Evolutionary conservation across 2,329 filamentous ascomycete genomes (phyloP), one percentile per base, ranked within the genome.

Genomic region (Huntiella abstrusa): DNA sequence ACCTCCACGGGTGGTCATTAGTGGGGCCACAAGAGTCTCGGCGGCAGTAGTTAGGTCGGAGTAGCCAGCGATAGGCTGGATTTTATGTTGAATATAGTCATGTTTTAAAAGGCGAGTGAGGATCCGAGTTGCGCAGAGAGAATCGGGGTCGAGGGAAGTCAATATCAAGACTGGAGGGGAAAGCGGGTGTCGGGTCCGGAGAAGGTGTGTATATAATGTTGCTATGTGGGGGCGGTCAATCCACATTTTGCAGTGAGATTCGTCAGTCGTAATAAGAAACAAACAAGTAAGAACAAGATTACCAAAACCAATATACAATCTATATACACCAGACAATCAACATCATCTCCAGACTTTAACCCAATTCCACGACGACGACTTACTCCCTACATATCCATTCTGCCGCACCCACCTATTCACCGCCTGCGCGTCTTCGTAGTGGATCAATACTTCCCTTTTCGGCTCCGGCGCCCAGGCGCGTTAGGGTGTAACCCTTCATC

Each of bases 41-140:
- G 87, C 87, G 16, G 80, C 80, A 54, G 76, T 78, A 57, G 83
- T 73, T 41, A 98, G 74, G 60, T 96, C 91, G 53, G 76, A 79
- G 75, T 95, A 96, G 47, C 91, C 91, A 15, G 84, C 77, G 46
- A 98, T 80, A 1, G 91, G 91, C 57, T 95, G 84, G 57, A 96
- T 94, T 64, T 95, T 96, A 66, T 96, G 88, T 11, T 82, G 83
- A 54, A 98, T 93, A 59, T 93, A 96, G 67, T 98, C 91, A 69
- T 88, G 82, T 64, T 93, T 95, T 51, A 98, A 70, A n/a, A 98
- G 71, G 43, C 81, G 74, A 2, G 88, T 93, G 41, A 98, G 75
- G 51, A 98, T 95, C 51, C 87, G 85, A 60, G 86, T 93, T 52
- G 87, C 91, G 63, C 88, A 96, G 51, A 98, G 76, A 52, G 91